Percentiles rank a stretch among this genome's conserved stretches.
Conservation (phyloP, 805 yeast genomes). For the Candida sakaeoensis region DNA sequence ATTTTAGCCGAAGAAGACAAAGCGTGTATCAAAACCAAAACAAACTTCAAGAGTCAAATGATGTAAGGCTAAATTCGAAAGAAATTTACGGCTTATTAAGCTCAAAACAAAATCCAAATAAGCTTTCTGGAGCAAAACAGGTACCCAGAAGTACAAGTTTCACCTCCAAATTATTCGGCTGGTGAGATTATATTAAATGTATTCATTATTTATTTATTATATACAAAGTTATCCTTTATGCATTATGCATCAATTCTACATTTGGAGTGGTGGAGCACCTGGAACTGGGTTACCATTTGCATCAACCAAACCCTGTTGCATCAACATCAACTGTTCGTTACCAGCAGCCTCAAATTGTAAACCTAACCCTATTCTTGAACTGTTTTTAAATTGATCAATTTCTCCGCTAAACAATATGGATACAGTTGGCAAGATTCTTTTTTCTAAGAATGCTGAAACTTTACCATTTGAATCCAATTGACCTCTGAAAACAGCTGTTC, state of each 20-base stretch:
- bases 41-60: neutral
- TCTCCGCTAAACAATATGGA: constrained; percentile 88
- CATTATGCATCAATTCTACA: constrained; percentile 4
- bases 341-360: constrained; percentile 95
- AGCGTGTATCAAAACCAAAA: neutral
- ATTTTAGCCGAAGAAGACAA: constrained; percentile 5
- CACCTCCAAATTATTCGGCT: constrained; percentile 34
- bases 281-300: constrained; percentile 84
- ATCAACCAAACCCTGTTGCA: constrained; percentile 83
- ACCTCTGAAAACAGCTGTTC: constrained; percentile 94
- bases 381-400: constrained; percentile 71
- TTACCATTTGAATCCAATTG: constrained; percentile 89
- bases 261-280: constrained; percentile 61
- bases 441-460: constrained; percentile 86
- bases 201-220: constrained; percentile 8
- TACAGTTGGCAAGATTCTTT: constrained; percentile 87
- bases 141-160: constrained; percentile 14
- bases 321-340: constrained; percentile 84
- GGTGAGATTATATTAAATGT: neutral
- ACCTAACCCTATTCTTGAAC: constrained; percentile 88
- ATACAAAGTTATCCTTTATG: constrained; percentile 7
- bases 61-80: constrained; percentile 12
- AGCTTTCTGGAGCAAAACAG: neutral
- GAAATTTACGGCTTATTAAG: constrained; percentile 15
- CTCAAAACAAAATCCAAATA: neutral